Evolutionary conservation across 768 basidiomycete species (phyloP).

Genomic region (Tricholoma saponaceum): DNA sequence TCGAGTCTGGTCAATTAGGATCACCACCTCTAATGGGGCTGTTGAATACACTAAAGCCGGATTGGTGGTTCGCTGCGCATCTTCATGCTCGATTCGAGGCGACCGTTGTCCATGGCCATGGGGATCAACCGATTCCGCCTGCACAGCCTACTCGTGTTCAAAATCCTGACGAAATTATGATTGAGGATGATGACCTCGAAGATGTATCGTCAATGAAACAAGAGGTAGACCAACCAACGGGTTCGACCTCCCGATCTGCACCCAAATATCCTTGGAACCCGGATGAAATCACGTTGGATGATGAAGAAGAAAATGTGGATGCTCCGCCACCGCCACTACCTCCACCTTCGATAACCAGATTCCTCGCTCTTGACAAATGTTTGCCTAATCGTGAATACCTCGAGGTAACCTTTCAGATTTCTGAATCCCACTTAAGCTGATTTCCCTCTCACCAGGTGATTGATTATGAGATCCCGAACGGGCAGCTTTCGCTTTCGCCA

Average conservation of each 20-base stretch:
- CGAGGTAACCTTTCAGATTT: constrained; percentile 48
- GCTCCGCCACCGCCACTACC: constrained; percentile 26
- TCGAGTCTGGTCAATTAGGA: constrained; percentile 64
- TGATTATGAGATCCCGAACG: constrained; percentile 43
- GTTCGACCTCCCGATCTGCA: not conserved
- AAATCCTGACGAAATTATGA: constrained; percentile 35
- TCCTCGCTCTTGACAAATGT: constrained; percentile 92
- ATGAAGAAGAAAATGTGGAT: constrained; percentile 42
- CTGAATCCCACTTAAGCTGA: not conserved
- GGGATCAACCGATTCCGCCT: constrained; percentile 3
- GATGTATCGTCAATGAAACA: constrained; percentile 3
- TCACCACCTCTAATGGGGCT: constrained; percentile 85
- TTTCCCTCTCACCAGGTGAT: constrained; percentile 47
- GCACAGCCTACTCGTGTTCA: not conserved
- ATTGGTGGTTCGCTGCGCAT: constrained; percentile 94
- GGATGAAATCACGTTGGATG: constrained; percentile 49
- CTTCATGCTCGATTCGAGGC: constrained; percentile 87
- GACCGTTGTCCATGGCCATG: constrained; percentile 48
- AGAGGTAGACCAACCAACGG: not conserved
- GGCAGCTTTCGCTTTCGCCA: constrained; percentile 3
- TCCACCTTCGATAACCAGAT: constrained; percentile 50
- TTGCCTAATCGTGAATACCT: constrained; percentile 71
- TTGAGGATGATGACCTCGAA: constrained; percentile 34
- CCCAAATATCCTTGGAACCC: constrained; percentile 27
- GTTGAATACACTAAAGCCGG: constrained; percentile 64